Base-by-base conservation (phyloP, 2,329 filamentous ascomycete genomes). In the Mollisia scopiformis region DNA sequence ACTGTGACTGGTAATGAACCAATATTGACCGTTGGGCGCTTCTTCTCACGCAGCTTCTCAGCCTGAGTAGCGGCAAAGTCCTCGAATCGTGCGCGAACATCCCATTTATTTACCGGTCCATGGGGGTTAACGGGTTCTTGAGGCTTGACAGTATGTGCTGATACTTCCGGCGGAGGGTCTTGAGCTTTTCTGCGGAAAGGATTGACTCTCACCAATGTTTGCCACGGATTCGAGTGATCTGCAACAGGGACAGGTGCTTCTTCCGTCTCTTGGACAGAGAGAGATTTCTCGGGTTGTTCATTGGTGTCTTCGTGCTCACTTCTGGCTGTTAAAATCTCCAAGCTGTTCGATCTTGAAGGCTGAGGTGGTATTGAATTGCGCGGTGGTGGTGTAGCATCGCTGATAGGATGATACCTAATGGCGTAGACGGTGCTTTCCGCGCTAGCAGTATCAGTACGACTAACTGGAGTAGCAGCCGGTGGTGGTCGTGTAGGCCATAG, bases 391-490 rank as follows among this genome's bases (percentile, higher is more conserved):
- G 68, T 70, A 30, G 65, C 58, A 53, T 72, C 86, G 1, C 83
- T 82, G 6, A 83, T 77, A 11, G 83, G 79, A 57, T 87, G 84
- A 65, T 88, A 88, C 55, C 85, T 79, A 35, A 88, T 79, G 6
- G 84, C 84, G 64, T 89, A 89, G 2, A 85, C 82, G 1, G 86
- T 88, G 71, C 85, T 88, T 46, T 84, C 85, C 1, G 84, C 85
- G 68, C 85, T 88, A 19, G 84, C 80, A 1, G 86, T 88, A 62
- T 88, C 85, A 19, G 85, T 84, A 63, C 85, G 79, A 68, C 85
- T 88, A 46, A 86, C 72, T 0, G 85, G 85, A 0, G 85, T 87
- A 2, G 79, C 78, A 31, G 80, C 80, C 35, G 82, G 79, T 6
- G 80, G 75, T 41, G 85, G 84, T n/a, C 84, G 75, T 63, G 83